Conservation (phyloP, 441 rosid species). For the Capsella rubella region DNA sequence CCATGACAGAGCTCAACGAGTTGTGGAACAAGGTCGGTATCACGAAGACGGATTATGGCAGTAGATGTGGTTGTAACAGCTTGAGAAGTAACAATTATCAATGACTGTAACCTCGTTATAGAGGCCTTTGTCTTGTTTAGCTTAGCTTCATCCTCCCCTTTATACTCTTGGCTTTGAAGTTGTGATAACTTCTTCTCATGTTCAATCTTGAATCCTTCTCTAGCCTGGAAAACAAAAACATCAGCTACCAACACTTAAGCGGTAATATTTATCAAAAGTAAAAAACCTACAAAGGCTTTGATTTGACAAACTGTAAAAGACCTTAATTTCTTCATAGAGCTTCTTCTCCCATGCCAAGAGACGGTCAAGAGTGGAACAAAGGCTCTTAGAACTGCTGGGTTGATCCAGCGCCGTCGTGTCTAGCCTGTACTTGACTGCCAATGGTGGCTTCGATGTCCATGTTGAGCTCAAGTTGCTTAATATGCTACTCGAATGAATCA, state of each 20-base stretch:
- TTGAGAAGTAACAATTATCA: conserved; percentile 80
- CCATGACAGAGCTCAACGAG: conserved; percentile 88
- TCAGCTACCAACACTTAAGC: background rate
- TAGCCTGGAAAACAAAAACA: conserved; percentile 50
- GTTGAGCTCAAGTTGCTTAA: conserved; percentile 86
- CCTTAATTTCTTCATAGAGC: conserved; percentile 94
- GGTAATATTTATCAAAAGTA: background rate
- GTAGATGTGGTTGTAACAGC: conserved; percentile 90
- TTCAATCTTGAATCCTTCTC: conserved; percentile 92
- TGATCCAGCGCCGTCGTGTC: conserved; percentile 65
- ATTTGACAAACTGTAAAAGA: conserved; percentile 31
- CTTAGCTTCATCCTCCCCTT: conserved; percentile 79
- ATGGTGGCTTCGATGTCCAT: conserved; percentile 94
- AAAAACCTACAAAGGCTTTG: background rate
- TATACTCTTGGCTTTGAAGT: conserved; percentile 90
- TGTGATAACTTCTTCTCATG: conserved; percentile 81
- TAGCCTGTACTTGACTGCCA: conserved; percentile 82
- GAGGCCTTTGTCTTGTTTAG: conserved; percentile 87
- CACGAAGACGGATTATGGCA: conserved; percentile 76
- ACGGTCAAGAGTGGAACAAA: conserved; percentile 82
- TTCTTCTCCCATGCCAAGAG: conserved; percentile 98
- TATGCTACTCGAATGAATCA: conserved; percentile 91
- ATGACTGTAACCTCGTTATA: conserved; percentile 70
- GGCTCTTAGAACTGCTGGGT: conserved; percentile 70
- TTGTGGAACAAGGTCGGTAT: conserved; percentile 88